Conservation (phyloP, 495 filamentous ascomycete genomes). For the Neurospora sp. region DNA sequence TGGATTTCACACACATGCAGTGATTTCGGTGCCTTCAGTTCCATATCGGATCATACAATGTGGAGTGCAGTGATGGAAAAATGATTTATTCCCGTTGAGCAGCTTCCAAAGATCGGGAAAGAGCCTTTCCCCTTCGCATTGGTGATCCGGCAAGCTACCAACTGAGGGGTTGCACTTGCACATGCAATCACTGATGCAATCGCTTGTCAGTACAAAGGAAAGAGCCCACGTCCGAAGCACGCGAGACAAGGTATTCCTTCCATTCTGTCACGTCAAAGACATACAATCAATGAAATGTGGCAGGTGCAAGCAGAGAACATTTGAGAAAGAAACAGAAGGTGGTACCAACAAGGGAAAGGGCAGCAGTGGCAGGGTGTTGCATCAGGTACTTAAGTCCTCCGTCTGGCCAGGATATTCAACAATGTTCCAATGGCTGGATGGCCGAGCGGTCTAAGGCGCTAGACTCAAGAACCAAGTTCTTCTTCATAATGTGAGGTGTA, state of each 20-base stretch:
- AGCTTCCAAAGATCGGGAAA: background rate
- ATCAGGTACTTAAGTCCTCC: rapidly evolving
- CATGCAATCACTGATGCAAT: background rate
- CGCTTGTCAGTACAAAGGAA: background rate
- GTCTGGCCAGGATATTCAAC: background rate
- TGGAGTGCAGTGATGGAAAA: background rate
- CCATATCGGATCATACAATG: background rate
- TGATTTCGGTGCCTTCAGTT: background rate
- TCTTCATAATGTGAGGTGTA: background rate
- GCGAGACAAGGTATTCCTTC: background rate
- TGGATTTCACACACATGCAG: background rate
- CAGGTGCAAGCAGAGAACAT: background rate
- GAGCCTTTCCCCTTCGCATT: background rate
- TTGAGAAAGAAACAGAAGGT: background rate
- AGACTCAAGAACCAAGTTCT: slow-evolving; percentile 1
- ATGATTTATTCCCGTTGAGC: background rate
- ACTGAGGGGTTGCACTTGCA: background rate
- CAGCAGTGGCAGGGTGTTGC: background rate
- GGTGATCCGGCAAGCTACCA: background rate
- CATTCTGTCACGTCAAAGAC: background rate
- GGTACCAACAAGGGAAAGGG: background rate
- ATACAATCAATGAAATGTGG: background rate
- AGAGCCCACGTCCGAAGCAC: background rate
- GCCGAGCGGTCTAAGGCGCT: slow-evolving; percentile 5
- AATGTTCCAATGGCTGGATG: background rate